These are phyloP conservation scores for Phaeolepiota aurea DNA, from an alignment of 768 basidiomycete genomes.

Conservation along the genomic window DNA sequence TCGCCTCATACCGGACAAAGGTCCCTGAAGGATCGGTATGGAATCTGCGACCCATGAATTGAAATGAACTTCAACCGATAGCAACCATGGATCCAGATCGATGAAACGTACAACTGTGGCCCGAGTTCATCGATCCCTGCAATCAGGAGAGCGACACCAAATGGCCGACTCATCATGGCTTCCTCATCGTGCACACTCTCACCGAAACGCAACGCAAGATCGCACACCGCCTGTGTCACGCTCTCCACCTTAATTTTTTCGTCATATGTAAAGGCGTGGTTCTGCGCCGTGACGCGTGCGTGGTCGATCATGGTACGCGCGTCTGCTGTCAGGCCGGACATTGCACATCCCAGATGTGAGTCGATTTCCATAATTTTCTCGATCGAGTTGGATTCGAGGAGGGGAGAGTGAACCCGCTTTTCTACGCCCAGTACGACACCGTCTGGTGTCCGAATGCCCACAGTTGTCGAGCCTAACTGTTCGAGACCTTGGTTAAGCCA, in stretches of 20 bases:
- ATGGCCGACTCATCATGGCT: constrained; percentile 98
- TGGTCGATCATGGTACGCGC: constrained; percentile 99
- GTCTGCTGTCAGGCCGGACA: constrained; percentile 96
- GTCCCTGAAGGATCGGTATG: constrained; percentile 99
- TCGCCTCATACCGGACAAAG: constrained; percentile 93
- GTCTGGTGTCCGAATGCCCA: constrained; percentile 85
- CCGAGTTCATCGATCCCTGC: constrained; percentile 96
- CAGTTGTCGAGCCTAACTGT: constrained; percentile 95
- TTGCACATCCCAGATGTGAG: constrained; percentile 90
- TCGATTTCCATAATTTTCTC: constrained; percentile 99
- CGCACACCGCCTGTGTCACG: constrained; percentile 95
- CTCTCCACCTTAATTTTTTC: constrained; percentile 97
- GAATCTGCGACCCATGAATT: constrained; percentile 44
- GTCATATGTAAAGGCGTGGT: constrained; percentile 95
- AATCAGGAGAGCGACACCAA: constrained; percentile 95
- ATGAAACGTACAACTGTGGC: constrained; percentile 78
- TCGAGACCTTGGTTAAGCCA: no score
- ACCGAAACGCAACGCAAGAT: constrained; percentile 92
- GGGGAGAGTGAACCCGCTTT: constrained; percentile 95
- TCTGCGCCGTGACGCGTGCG: constrained; percentile 92
- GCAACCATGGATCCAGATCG: constrained; percentile 1
- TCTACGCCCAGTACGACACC: constrained; percentile 95
- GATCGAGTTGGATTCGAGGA: constrained; percentile 91
- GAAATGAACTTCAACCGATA: constrained; percentile 2
- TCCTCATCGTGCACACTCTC: constrained; percentile 99